Evolutionary conservation across 2,329 filamentous ascomycete species (phyloP).

Genomic region (Seiridium unicorne): DNA sequence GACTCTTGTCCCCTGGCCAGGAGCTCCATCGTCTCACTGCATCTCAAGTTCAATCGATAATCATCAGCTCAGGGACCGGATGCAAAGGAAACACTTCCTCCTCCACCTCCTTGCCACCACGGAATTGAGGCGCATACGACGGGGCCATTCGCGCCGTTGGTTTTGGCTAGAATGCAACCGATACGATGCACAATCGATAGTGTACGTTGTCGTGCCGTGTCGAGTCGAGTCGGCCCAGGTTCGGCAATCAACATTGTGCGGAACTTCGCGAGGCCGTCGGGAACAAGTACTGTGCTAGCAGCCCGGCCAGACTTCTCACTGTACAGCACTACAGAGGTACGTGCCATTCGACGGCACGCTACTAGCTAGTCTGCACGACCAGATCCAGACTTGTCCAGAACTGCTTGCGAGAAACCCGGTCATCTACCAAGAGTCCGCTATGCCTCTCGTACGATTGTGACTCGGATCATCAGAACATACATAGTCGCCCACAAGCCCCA

Average conservation of each 20-base stretch:
- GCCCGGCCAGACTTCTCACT: conserved; percentile 18
- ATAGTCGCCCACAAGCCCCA: background rate
- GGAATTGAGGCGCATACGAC: background rate
- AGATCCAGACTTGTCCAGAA: background rate
- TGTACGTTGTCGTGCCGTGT: background rate
- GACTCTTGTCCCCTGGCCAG: background rate
- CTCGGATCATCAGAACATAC: background rate
- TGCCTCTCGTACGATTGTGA: background rate
- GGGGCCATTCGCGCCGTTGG: background rate
- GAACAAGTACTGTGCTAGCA: conserved; percentile 18
- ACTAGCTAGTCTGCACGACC: conserved; percentile 15
- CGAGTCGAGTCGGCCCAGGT: background rate
- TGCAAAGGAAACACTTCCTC: no score
- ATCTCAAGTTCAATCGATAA: background rate
- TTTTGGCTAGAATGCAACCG: background rate
- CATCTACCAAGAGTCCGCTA: background rate
- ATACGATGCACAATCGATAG: background rate
- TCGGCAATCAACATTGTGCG: background rate
- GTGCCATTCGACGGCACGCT: conserved; percentile 20
- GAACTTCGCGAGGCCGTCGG: background rate
- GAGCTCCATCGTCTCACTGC: background rate
- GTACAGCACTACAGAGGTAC: conserved; percentile 14
- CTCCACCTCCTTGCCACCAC: background rate
- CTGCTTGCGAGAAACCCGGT: no score
- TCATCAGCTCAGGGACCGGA: no score